A percentile compares a stretch with the other conserved stretches of the same genome.
Conservation (phyloP, 2,329 filamentous ascomycete genomes). For the Xylariaceae sp. region DNA sequence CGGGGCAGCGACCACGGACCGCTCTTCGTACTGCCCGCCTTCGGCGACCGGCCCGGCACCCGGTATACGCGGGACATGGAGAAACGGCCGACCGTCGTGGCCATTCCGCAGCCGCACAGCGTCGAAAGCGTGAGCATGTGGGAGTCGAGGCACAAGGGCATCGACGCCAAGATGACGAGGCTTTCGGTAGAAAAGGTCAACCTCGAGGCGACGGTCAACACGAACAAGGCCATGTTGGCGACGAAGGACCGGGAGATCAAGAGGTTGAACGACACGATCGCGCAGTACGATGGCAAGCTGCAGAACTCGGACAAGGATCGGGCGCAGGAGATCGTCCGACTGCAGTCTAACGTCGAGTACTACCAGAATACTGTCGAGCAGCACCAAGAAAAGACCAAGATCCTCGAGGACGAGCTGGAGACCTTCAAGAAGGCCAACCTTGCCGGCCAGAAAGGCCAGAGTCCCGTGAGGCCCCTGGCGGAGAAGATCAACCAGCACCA, state of each 20-base stretch:
- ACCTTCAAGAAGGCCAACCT: constrained; percentile 15
- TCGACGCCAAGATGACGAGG: constrained; percentile 8
- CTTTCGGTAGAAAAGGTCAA: constrained; percentile 12
- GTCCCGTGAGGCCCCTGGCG: constrained; percentile 2
- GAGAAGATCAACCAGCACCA: constrained; percentile 4
- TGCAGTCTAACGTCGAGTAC: constrained; percentile 3
- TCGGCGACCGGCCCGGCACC: constrained; percentile 40
- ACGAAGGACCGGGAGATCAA: constrained; percentile 15
- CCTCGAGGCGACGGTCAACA: constrained; percentile 3
- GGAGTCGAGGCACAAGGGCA: constrained; percentile 19
- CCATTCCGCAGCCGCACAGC: constrained; percentile 22
- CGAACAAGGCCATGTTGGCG: constrained; percentile 11
- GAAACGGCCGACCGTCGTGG: constrained; percentile 35
- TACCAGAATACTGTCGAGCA: constrained; percentile 3
- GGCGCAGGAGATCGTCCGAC: constrained; percentile 3
- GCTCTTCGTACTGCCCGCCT: constrained; percentile 49
- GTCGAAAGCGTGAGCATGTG: constrained; percentile 19
- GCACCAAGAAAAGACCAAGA: constrained; percentile 3
- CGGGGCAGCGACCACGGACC: constrained; percentile 40
- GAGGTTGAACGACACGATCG: constrained; percentile 12
- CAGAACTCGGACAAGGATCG: constrained; percentile 1
- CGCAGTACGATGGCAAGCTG: constrained; percentile 14
- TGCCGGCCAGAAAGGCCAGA: neutral
- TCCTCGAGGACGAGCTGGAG: constrained; percentile 10
- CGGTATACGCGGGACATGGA: constrained; percentile 42